phyloP scores from a whole-genome alignment of 2,329 filamentous ascomycete species.

The Beauveria varroae region DNA sequence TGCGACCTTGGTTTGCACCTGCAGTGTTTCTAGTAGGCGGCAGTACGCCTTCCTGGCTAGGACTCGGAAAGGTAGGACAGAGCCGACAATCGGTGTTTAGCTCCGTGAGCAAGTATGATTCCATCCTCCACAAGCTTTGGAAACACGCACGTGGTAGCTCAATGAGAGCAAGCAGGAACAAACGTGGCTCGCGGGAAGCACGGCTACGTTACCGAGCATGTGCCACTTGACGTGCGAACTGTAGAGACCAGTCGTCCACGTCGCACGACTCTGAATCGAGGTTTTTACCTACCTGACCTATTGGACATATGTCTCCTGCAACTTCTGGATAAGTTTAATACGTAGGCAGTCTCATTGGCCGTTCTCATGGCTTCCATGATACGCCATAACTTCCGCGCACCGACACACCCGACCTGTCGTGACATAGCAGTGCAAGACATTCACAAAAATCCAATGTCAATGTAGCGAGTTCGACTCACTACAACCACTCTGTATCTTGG shows the following conservation, averaged over 20 bases:
- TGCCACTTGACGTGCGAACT: neutral
- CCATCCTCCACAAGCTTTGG: neutral
- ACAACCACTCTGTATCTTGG: too few relatives aligned
- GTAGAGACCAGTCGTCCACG: neutral
- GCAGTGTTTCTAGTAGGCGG: neutral
- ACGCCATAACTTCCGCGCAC: too few relatives aligned
- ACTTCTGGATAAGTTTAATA: too few relatives aligned
- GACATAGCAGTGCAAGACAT: too few relatives aligned
- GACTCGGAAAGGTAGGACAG: neutral
- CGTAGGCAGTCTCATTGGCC: too few relatives aligned
- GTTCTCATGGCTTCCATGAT: too few relatives aligned
- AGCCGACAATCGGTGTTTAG: neutral
- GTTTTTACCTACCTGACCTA: too few relatives aligned
- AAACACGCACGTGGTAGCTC: neutral
- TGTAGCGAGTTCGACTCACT: too few relatives aligned
- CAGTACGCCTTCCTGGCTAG: neutral
- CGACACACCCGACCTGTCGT: too few relatives aligned
- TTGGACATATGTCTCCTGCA: too few relatives aligned
- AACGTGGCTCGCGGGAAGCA: neutral
- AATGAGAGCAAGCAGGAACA: neutral
- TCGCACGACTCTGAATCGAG: neutral
- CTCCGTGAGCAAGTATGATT: neutral
- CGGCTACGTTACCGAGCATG: neutral
- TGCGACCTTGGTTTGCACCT: neutral
- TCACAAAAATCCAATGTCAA: too few relatives aligned